These are phyloP conservation scores for Globisporangium polare DNA, from an alignment of 352 stramenopile species.

Conservation along the genomic window DNA sequence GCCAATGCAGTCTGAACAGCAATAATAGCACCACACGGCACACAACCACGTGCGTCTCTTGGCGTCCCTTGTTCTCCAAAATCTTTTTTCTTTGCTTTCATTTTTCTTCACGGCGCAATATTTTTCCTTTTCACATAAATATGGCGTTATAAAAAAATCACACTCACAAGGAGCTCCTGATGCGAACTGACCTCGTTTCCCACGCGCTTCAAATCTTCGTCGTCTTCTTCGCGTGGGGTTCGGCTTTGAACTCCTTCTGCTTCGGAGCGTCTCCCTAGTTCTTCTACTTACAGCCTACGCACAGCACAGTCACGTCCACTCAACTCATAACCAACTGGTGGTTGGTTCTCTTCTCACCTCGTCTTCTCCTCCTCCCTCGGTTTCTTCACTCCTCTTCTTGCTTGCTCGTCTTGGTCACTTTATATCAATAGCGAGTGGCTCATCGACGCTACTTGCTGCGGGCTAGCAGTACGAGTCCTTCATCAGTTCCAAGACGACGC, in stretches of 20 bases:
- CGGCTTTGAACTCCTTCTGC: not conserved
- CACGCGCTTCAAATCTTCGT: not conserved
- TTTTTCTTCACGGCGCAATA: constrained; percentile 8
- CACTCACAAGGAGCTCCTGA: not conserved
- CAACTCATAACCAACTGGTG: not conserved
- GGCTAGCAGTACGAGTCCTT: constrained; percentile 58
- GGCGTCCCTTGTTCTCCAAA: not conserved
- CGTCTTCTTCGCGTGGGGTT: not conserved
- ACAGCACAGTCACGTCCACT: constrained; percentile 8
- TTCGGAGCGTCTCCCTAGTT: not conserved
- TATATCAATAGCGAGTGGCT: constrained; percentile 10
- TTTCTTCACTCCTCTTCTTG: not conserved
- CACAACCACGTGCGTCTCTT: not conserved
- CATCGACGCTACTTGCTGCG: not conserved
- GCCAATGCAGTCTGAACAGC: not conserved
- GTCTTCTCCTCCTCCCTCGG: not conserved
- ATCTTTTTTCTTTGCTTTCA: constrained; percentile 6
- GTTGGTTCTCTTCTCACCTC: not conserved
- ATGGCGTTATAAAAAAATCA: constrained; percentile 7
- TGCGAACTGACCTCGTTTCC: not conserved
- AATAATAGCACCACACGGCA: not conserved
- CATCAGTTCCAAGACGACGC: constrained; percentile 75
- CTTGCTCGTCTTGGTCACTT: constrained; percentile 8
- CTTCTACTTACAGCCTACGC: constrained; percentile 8
- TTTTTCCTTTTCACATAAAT: constrained; percentile 4